Conservation (phyloP, 345 rosid species). For the Toxicodendron radicans region DNA sequence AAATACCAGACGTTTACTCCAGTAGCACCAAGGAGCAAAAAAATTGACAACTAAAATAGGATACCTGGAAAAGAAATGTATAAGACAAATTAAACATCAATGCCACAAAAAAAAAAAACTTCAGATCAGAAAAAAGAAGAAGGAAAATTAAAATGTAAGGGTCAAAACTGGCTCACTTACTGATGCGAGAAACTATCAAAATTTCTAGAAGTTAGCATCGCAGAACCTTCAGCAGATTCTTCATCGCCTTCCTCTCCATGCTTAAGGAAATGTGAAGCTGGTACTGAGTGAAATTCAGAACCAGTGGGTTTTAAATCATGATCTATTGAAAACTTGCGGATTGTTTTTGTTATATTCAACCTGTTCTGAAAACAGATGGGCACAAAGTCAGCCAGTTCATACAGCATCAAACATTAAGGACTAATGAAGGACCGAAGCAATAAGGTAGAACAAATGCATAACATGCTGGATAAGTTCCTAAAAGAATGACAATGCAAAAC, state of each 20-base stretch:
- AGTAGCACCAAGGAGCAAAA: constrained; percentile 97
- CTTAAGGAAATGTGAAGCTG: constrained; percentile 51
- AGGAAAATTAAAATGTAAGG: constrained; percentile 13
- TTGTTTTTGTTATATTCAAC: constrained; percentile 92
- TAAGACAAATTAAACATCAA: constrained; percentile 20
- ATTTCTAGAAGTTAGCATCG: constrained; percentile 50
- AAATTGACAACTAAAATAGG: constrained; percentile 90
- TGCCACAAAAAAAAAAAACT: constrained; percentile 4
- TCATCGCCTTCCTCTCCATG: constrained; percentile 83
- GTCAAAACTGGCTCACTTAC: constrained; percentile 52
- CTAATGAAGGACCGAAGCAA: not conserved
- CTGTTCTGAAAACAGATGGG: constrained; percentile 77
- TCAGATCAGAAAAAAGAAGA: constrained; percentile 6
- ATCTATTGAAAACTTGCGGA: constrained; percentile 89
- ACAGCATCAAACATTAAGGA: constrained; percentile 10
- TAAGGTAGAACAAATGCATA: not conserved
- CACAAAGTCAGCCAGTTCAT: constrained; percentile 28
- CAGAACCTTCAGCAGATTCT: constrained; percentile 64
- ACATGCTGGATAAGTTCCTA: not conserved
- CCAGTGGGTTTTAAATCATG: constrained; percentile 77
- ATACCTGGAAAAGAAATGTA: constrained; percentile 53
- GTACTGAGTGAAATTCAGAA: constrained; percentile 77
- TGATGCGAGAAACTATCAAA: constrained; percentile 71
- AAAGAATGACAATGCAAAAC: too few species aligned
- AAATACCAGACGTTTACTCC: constrained; percentile 94